Conservation (phyloP, 805 yeast species). For the Candida adriatica region DNA sequence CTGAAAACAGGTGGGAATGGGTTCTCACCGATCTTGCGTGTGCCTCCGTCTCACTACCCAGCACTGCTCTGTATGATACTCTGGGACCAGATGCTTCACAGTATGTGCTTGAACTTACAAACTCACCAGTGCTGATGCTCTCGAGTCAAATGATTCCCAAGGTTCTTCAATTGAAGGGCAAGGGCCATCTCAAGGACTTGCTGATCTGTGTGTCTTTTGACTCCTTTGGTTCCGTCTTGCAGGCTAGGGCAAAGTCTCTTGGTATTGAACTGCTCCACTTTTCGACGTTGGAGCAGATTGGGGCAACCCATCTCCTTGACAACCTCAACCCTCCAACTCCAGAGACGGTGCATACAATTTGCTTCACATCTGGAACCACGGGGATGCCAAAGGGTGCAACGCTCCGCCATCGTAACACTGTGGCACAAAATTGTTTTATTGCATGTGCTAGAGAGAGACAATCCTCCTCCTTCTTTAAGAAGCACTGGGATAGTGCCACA, state of each 20-base stretch:
- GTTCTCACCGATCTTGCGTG: constrained; percentile 55
- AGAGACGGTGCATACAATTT: constrained; percentile 38
- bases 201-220: constrained; percentile 44
- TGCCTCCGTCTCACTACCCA: constrained; percentile 29
- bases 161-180: constrained; percentile 28
- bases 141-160: constrained; percentile 37
- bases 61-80: constrained; percentile 50
- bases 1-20: constrained; percentile 63
- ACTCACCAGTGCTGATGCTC: constrained; percentile 54
- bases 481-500: constrained; percentile 1
- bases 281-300: constrained; percentile 26
- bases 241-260: constrained; percentile 15
- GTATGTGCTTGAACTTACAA: constrained; percentile 53
- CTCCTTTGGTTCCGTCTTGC: constrained; percentile 27
- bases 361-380: constrained; percentile 59
- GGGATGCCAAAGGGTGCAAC: constrained; percentile 62
- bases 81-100: constrained; percentile 52
- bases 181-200: constrained; percentile 26
- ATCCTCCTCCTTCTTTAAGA: constrained; percentile 2
- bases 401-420: constrained; percentile 36
- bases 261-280: constrained; percentile 29
- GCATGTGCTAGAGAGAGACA: constrained; percentile 3
- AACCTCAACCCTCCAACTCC: constrained; percentile 34
- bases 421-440: constrained; percentile 28
- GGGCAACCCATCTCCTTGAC: constrained; percentile 6